Conservation (phyloP, 106 monocot species). For the Amphibolis antarctica region DNA sequence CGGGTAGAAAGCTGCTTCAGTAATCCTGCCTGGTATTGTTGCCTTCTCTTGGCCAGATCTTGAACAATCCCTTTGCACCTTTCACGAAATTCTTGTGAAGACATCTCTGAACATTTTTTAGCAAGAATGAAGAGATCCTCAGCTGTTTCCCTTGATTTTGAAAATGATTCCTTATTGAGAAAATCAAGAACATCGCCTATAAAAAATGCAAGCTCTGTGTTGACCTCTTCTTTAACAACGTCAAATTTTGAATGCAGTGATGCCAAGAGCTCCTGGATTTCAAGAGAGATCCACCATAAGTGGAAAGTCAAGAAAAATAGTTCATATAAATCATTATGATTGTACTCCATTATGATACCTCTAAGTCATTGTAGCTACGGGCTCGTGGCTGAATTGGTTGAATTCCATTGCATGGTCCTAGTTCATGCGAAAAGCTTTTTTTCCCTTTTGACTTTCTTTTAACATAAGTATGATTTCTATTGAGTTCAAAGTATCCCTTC, state of each 20-base stretch:
- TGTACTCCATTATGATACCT: constrained; percentile 22
- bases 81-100: constrained; percentile 34
- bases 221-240: constrained; percentile 40
- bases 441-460: constrained; percentile 16
- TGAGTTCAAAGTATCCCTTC: constrained; percentile 5
- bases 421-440: constrained; percentile 73
- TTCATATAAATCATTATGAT: neutral
- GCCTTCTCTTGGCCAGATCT: constrained; percentile 34
- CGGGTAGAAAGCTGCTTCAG: constrained; percentile 40
- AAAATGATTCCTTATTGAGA: constrained; percentile 26
- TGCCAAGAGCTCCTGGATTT: constrained; percentile 40
- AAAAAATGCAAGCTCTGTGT: constrained; percentile 41
- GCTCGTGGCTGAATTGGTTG: constrained; percentile 25
- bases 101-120: constrained; percentile 37
- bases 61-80: constrained; percentile 53
- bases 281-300: neutral
- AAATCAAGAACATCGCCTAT: constrained; percentile 30
- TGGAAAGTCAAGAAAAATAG: neutral
- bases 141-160: constrained; percentile 12
- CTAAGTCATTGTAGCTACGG: constrained; percentile 49
- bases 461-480: constrained; percentile 5
- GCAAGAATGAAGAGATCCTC: constrained; percentile 42
- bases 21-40: constrained; percentile 20
- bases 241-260: constrained; percentile 52
- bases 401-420: constrained; percentile 43